Evolutionary conservation across 768 basidiomycete species (phyloP), one percentile per base, ranked within the genome.

Genomic region (Psilocybe cubensis): DNA sequence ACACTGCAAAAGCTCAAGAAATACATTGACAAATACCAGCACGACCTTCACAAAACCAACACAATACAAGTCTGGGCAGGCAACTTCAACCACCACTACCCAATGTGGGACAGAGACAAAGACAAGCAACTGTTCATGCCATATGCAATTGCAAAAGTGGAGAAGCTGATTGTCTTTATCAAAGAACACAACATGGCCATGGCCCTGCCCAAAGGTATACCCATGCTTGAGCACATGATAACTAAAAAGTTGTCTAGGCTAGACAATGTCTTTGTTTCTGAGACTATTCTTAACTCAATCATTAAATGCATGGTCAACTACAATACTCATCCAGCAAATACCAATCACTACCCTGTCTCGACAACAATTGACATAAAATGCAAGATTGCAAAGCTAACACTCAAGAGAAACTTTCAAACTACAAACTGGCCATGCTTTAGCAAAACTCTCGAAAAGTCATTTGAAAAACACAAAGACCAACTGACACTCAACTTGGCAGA

Each of bases 71-170:
- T 78, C 3, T 78, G 74, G 77, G 35, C 62, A 0, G 73, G 78
- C 0, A 70, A 79, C 62, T 78, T 78, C 62, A 78, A 79, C 55
- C 47, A 68, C 11, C 78, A 80, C 55, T 72, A 78, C 61, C 72
- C 72, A 0, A 18, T 71, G 24, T 79, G 79, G 77, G 76, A 80
- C 33, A 61, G 67, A 2, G 48, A 62, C 0, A 27, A 46, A 20
- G 69, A 73, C 47, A 42, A 54, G 11, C 70, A 70, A 47, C 74
- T 82, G 0, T 74, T 80, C 59, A 78, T 73, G 3, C 11, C 14
- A 5, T 3, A 17, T 20, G 43, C 43, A 11, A 5, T 20, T 20
- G 11, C 18, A 20, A 12, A 4, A 18, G 43, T 21, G 11, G 20
- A 45, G 12, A 20, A 11, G 23, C 43, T 45, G 11, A 45, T 45